Evolutionary conservation across 1,284 basidiomycete genomes (phyloP), one percentile per base, ranked within the genome.

Genomic region (Cutaneotrichosporon curvatum): DNA sequence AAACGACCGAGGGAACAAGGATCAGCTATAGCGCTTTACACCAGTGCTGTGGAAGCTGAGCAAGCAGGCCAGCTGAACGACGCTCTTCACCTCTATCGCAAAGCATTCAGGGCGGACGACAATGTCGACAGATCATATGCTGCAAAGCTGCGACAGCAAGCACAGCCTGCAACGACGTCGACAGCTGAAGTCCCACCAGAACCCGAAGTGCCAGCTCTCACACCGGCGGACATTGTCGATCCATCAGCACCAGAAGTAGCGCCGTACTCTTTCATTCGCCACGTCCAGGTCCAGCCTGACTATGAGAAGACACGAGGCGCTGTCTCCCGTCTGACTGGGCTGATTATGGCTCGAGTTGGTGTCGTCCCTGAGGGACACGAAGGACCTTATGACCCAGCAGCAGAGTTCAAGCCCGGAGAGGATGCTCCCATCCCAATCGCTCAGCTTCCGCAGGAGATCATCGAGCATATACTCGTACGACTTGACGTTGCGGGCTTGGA

Each of bases 21-120:
- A 42, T 20, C 35, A 25, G 86, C 87, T 0, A 71, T 88, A 31
- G 76, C 77, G 15, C 60, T 82, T 8, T 92, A 91, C 64, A 71
- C 77, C 18, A 74, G 71, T 30, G 88, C 88, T 4, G 78, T 87
- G 21, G 75, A 79, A 40, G 74, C 78, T 46, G 88, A 92, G 68
- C 83, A 85, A 61, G 70, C 72, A 32, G 81, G 87, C 34, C 74
- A 83, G 51, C 74, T 87, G 34, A 83, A 87, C 56, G 79, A 83
- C 28, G 88, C 88, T 8, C 68, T 89, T 7, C 64, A 68, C 20
- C 71, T 88, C 3, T 92, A 92, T 61, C 79, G 85, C 11, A 78
- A 79, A 45, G 85, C 87, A 1, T 90, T 90, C 68, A 79, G 82
- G 48, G 71, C 84, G 62, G 79, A 89, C 43, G 67, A 70, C 44